These are phyloP conservation scores for Rhizophora apiculata DNA, from an alignment of 345 rosid genomes.

Conservation along the genomic window DNA sequence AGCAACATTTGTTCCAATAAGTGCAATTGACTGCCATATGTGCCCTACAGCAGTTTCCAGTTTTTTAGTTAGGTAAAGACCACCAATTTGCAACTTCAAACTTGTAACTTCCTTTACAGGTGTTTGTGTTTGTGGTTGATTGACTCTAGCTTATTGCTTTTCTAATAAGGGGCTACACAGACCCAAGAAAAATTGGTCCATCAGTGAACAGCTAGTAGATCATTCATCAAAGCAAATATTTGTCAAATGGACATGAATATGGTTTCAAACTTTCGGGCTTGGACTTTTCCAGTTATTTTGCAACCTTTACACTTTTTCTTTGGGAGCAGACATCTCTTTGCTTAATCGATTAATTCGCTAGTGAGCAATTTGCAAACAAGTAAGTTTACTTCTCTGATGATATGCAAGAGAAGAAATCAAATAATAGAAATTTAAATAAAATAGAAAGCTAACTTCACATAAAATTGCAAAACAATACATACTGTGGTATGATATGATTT, in stretches of 20 bases:
- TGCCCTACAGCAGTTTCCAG: conserved; percentile 56
- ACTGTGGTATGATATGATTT: conserved; percentile 79
- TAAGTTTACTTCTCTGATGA: not conserved
- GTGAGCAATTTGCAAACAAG: not conserved
- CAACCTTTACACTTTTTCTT: not conserved
- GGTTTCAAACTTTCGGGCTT: not conserved
- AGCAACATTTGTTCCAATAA: conserved; percentile 83
- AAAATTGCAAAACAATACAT: not conserved
- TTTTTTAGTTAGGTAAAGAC: conserved; percentile 18
- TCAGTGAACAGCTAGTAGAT: not conserved
- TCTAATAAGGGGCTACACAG: not conserved
- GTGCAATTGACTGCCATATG: conserved; percentile 68
- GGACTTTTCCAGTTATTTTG: not conserved
- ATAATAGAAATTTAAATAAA: not conserved
- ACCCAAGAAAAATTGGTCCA: not conserved
- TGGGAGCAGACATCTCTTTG: too few relatives aligned
- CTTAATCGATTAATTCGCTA: too few relatives aligned
- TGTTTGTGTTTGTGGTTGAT: not conserved
- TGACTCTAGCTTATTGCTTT: not conserved
- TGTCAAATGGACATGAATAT: not conserved
- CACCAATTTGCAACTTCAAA: conserved; percentile 9
- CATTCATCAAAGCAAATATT: not conserved
- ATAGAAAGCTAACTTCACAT: too few relatives aligned
- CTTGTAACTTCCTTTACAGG: conserved; percentile 1
- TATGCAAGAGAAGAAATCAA: not conserved